Evolutionary conservation across 129 eudicot species (phyloP).

Genomic region (Flaveria bidentis): DNA sequence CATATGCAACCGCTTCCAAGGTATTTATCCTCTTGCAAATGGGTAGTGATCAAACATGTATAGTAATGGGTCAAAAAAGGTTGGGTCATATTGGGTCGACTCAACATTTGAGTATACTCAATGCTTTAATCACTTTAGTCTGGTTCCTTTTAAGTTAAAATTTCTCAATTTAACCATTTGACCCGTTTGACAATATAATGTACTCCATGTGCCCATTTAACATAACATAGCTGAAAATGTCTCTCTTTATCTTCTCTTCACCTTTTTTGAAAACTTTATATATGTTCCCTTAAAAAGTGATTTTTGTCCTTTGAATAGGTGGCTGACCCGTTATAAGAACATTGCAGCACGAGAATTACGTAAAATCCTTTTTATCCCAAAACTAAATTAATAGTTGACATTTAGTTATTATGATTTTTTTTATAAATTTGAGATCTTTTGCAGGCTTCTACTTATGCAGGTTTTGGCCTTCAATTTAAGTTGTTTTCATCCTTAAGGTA

Average conservation of each 20-base stretch:
- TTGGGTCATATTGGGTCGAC: neutral
- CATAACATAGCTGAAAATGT: neutral
- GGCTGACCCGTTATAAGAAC: too few species aligned
- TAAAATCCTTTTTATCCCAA: too few species aligned
- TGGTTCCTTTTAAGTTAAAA: neutral
- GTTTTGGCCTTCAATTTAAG: too few species aligned
- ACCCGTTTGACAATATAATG: neutral
- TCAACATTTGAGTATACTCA: neutral
- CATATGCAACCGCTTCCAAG: slow-evolving; percentile 75
- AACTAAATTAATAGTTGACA: too few species aligned
- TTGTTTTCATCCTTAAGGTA: too few species aligned
- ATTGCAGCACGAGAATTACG: too few species aligned
- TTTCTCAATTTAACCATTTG: neutral
- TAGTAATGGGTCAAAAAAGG: slow-evolving; percentile 1
- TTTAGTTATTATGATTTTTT: too few species aligned
- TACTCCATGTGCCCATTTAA: neutral
- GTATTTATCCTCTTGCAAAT: slow-evolving; percentile 35
- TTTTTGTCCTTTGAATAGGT: too few species aligned
- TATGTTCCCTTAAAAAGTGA: neutral
- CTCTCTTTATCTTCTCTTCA: neutral
- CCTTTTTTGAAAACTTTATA: neutral
- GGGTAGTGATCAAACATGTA: neutral
- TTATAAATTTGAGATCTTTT: too few species aligned
- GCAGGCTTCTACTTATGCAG: too few species aligned
- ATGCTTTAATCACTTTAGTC: neutral